Conservation (phyloP, 164 flowering plant genomes). For the Macadamia integrifolia region DNA sequence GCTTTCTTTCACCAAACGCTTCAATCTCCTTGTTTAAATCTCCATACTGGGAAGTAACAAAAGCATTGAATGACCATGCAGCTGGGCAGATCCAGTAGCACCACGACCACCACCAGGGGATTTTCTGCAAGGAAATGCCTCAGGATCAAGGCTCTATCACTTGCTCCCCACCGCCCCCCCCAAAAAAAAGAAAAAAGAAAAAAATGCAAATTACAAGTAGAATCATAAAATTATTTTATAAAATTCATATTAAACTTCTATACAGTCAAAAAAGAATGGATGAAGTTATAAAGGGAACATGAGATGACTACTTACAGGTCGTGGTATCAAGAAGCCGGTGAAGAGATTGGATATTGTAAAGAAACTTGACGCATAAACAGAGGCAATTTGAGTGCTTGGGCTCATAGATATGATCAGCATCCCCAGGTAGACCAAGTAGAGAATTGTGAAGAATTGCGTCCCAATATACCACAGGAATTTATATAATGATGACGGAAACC, state of each 20-base stretch:
- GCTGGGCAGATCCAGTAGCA: neutral
- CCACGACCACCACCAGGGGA: neutral
- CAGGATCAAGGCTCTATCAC: no score
- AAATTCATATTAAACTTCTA: no score
- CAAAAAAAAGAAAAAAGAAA: no score
- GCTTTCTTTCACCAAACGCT: neutral
- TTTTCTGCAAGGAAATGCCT: neutral
- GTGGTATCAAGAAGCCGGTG: slow-evolving; percentile 45
- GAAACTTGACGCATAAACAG: slow-evolving; percentile 22
- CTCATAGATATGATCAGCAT: slow-evolving; percentile 34
- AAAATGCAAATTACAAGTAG: no score
- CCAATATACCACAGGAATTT: slow-evolving; percentile 37
- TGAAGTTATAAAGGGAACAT: no score
- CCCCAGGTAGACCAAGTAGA: slow-evolving; percentile 36
- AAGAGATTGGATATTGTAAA: slow-evolving; percentile 41
- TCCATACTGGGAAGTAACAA: neutral
- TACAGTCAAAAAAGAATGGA: no score
- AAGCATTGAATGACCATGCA: neutral
- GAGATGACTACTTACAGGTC: slow-evolving; percentile 26
- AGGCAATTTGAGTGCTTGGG: slow-evolving; percentile 31
- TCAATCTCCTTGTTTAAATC: neutral
- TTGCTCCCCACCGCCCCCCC: no score
- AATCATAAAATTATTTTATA: no score
- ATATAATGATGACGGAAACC: slow-evolving; percentile 27
- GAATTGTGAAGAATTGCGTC: slow-evolving; percentile 28